phyloP scores from a whole-genome alignment of 1,139 yeast species.

The Sugiyamaella grinbergsii region DNA sequence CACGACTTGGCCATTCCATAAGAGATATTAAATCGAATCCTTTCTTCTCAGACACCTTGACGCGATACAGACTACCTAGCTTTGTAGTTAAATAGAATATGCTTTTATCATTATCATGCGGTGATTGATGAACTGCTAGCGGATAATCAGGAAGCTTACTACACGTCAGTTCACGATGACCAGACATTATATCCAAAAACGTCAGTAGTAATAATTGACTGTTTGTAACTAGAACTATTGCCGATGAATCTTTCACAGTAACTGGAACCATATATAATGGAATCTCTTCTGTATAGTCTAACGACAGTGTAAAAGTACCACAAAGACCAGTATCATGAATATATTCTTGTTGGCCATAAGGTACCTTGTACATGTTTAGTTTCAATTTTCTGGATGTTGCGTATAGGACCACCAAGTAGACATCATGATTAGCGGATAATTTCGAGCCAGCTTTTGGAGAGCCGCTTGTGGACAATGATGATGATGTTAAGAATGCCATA shows the following conservation, averaged over 20 bases:
- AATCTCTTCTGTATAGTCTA: conserved; percentile 14
- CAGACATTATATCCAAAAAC: conserved; percentile 30
- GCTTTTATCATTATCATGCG: conserved; percentile 17
- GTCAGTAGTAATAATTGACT: conserved; percentile 26
- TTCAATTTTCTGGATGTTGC: conserved; percentile 13
- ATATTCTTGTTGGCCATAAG: conserved; percentile 15
- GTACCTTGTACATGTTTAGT: conserved; percentile 16
- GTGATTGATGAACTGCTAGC: conserved; percentile 23
- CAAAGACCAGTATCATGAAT: conserved; percentile 17
- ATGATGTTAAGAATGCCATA: conserved; percentile 9
- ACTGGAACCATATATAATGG: conserved; percentile 32
- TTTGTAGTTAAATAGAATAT: conserved; percentile 27
- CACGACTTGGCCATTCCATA: conserved; percentile 19
- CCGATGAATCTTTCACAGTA: conserved; percentile 19
- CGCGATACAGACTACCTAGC: conserved; percentile 22
- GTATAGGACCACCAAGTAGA: conserved; percentile 10
- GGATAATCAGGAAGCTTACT: conserved; percentile 17
- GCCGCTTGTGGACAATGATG: neutral
- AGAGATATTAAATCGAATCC: conserved; percentile 15
- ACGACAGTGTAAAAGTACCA: conserved; percentile 22
- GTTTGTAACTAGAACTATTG: conserved; percentile 26
- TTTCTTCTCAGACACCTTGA: conserved; percentile 19
- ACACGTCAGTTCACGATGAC: conserved; percentile 22
- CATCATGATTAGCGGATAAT: conserved; percentile 4
- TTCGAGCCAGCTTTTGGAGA: neutral